Base-by-base conservation (phyloP, 1,139 yeast genomes). In the Candida tropicalis region DNA sequence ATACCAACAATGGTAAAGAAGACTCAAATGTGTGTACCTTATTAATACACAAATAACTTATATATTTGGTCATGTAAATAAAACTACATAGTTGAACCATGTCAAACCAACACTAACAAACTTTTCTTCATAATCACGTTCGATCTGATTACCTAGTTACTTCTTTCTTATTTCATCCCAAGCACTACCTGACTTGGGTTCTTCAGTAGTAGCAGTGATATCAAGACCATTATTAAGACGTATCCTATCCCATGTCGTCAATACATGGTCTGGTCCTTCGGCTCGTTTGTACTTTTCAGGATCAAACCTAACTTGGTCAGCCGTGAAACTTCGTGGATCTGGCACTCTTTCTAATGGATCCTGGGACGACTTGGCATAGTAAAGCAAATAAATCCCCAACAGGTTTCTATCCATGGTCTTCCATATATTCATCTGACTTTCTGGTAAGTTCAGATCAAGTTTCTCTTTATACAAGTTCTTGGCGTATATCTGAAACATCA, bases 371-470 rank as follows among this genome's bases (percentile, higher is more conserved):
- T 59, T 61, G 34, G 58, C 51, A 52, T 62, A 73, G 55, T 73
- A 73, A 17, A 68, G 48, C 46, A 58, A 68, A 48, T 70, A 73
- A 39, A 68, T 51, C 5, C 70, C 63, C 2, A 69, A 60, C 36
- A 65, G 73, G 40, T 62, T 67, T 36, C 61, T 61, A 41, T 69
- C 73, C 64, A 73, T 64, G 7, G 68, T 48, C 42, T 59, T 62
- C 77, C 77, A 73, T 7, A 63, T 72, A 12, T 55, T 54, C 35
- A 31, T 26, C 27, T 46, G 47, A 7, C 34, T 20, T 32, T 39
- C 35, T 34, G 54, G 56, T 16, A 43, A 23, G 22, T 35, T 40
- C 43, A 28, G 37, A 6, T 32, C n/a, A 2, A 44, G n/a, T 39
- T 35, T 35, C 22, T 55, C 44, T 17, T 49, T 43, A 49, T 64